These are phyloP conservation scores for Irpex lacteus DNA, from an alignment of 1,284 basidiomycete genomes.

Conservation along the genomic window DNA sequence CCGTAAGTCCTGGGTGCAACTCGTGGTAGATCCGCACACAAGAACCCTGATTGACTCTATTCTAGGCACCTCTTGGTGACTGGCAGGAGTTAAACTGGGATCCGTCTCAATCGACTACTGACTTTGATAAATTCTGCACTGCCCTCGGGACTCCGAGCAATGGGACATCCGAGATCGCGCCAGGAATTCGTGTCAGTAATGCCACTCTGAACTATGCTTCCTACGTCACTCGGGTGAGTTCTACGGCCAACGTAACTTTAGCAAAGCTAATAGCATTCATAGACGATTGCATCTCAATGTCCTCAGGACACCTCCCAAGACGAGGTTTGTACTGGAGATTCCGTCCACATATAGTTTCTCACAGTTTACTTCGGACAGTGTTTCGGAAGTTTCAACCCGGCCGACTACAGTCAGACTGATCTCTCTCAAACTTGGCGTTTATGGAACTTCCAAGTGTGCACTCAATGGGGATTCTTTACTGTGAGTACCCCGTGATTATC, in stretches of 20 bases:
- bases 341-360: neutral
- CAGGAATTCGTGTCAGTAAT: conserved; percentile 37
- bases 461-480: conserved; percentile 88
- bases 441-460: conserved; percentile 90
- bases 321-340: conserved; percentile 39
- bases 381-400: conserved; percentile 76
- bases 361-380: conserved; percentile 45
- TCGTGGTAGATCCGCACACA: too few relatives aligned
- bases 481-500: conserved; percentile 31
- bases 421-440: conserved; percentile 74
- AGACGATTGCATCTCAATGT: conserved; percentile 61
- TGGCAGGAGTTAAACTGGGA: conserved; percentile 76
- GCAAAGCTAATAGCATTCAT: neutral
- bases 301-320: conserved; percentile 51
- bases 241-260: neutral
- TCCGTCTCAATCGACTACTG: conserved; percentile 52
- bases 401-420: conserved; percentile 60
- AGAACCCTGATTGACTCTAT: neutral
- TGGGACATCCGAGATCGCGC: conserved; percentile 10
- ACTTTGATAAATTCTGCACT: conserved; percentile 69
- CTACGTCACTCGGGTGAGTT: conserved; percentile 65
- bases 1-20: conserved; percentile 33
- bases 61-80: conserved; percentile 36
- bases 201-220: conserved; percentile 71
- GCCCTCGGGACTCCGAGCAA: conserved; percentile 43